Base-by-base conservation (phyloP, 768 basidiomycete species). In the Tephrocybe sp. region DNA sequence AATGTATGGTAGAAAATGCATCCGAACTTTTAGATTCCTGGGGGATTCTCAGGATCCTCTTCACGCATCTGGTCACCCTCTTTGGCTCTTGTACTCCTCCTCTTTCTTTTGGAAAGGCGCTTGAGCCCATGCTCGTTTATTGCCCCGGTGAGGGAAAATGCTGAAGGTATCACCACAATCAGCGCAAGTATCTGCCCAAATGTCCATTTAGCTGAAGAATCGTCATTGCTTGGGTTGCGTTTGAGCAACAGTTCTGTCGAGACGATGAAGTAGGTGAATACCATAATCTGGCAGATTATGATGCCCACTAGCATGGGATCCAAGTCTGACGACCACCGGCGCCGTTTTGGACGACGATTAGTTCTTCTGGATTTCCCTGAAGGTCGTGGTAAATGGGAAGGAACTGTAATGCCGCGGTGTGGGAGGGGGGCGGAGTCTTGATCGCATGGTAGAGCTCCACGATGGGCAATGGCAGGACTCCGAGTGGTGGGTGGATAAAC, bases 161-260 rank as follows among this genome's bases (percentile, higher is more conserved):
- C 61, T 1, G 71, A 70, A 2, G 73, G 73, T n/a, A 71, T 59
- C 30, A 72, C 62, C 19, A 72, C 68, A 21, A 73, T 64, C 33
- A 75, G 55, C 1, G 74, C 72, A 15, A 75, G 55, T 38, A 73
- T 73, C 61, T 74, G 72, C 13, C 72, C 72, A 60, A 73, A 75
- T 1, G 68, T 64, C 66, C 71, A 72, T 42, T 66, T 58, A 29
- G 45, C 50, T 36, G 47, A 49, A 45, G 59, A 51, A 45, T 63
- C 42, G 33, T 54, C 51, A 12, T 57, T 57, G 42, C 58, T 61
- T 15, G 57, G 56, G 42, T 73, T 72, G 44, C 58, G 61, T 42
- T 52, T 42, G 38, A 72, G 49, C 34, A 73, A 53, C 9, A 70
- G 57, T 54, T 75, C 73, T 34, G 60, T 73, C 1, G 68, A 70